Base-by-base conservation (phyloP, 345 rosid genomes). In the Mallotus nudiflorus region DNA sequence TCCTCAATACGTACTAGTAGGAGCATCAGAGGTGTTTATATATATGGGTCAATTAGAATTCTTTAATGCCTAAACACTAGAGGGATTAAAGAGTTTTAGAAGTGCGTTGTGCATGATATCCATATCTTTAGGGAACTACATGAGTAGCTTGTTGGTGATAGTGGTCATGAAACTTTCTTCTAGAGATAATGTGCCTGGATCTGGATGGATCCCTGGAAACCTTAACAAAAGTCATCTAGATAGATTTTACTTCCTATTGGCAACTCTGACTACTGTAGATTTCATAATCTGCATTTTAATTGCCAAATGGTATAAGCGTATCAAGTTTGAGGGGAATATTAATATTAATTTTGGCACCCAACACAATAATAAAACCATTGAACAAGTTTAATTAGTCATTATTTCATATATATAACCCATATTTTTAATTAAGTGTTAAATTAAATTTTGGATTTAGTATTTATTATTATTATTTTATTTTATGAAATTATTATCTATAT, bases 11-110 rank as follows among this genome's bases (percentile, higher is more conserved):
- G 69, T 49, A 5, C 65, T 77, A 29, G 56, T 78, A 29, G 82
- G 82, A 50, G 82, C 82, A 13, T 78, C 82, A 1, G 82, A 78
- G 60, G 82, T 78, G 48, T 78, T 78, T 67, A 78, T 78, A 78
- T 73, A 73, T 5, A 78, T 77, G 12, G 76, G 80, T 3, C 80
- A 77, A 48, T 22, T 77, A 14, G 81, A 77, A 31, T 77, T 77
- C 77, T 77, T 77, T n/a, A 72, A 77, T 22, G 73, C 37, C 19
- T 77, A 77, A 52, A 68, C 81, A 5, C 82, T 78, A 0, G 82
- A 78, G 18, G 82, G 82, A 33, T 16, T 78, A 33, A 78, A 73
- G 65, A 78, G 78, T 54, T 78, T 78, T 9, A 78, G 82, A 8
- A 78, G 82, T 37, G 78, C 82, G 4, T 64, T 78, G 5, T 78